A percentile compares a stretch with the other conserved stretches of the same genome.
phyloP scores from a whole-genome alignment of 305 asterid genomes.

The Rubia balearica region DNA sequence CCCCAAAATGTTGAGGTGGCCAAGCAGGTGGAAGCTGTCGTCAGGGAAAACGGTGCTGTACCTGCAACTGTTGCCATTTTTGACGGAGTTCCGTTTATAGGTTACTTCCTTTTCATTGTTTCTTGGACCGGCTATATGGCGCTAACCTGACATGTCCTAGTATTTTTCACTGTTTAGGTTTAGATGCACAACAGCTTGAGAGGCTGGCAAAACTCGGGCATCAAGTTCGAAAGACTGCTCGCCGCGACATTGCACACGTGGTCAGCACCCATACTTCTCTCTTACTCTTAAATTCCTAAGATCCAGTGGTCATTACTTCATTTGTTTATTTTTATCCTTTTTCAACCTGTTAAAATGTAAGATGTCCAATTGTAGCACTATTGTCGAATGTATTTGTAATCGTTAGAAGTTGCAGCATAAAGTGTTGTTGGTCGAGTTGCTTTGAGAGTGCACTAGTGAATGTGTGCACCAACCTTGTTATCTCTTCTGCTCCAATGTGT shows the following conservation, averaged over 20 bases:
- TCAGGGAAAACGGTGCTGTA: constrained; percentile 69
- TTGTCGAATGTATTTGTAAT: too few relatives aligned
- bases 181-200: constrained; percentile 66
- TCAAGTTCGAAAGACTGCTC: constrained; percentile 74
- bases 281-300: neutral
- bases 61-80: constrained; percentile 94
- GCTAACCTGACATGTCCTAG: neutral
- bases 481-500: neutral
- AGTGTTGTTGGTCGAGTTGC: neutral
- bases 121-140: constrained; percentile 3
- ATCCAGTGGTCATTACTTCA: neutral
- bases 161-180: constrained; percentile 38
- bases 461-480: neutral
- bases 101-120: constrained; percentile 26
- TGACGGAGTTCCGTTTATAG: constrained; percentile 74
- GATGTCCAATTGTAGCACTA: neutral
- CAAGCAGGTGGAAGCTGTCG: constrained; percentile 65
- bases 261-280: constrained; percentile 36
- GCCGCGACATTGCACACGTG: constrained; percentile 82
- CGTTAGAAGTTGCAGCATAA: neutral
- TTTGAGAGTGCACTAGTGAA: neutral
- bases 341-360: too few relatives aligned
- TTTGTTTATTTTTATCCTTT: too few relatives aligned
- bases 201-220: constrained; percentile 68
- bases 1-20: constrained; percentile 89